These are phyloP conservation scores for Scedosporium minutisporum DNA, from an alignment of 2,329 filamentous ascomycete genomes.

Conservation along the genomic window DNA sequence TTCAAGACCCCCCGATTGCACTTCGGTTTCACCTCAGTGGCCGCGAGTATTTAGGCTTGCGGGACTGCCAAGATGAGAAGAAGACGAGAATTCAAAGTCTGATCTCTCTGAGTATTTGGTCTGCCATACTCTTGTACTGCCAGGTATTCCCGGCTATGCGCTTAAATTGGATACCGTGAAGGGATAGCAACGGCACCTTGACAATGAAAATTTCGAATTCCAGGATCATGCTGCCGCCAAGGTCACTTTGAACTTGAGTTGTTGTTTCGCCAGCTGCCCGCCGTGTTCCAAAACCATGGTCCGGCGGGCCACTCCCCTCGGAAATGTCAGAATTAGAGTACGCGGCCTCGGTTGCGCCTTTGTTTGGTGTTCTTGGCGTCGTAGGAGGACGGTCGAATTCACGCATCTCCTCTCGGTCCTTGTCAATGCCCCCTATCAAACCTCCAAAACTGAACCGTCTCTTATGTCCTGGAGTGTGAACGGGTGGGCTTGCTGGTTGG, in stretches of 20 bases:
- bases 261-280: slow-evolving; percentile 75
- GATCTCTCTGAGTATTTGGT: slow-evolving; percentile 82
- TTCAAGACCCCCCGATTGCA: no score
- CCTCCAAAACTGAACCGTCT: slow-evolving; percentile 80
- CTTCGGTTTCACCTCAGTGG: no score
- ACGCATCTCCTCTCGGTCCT: slow-evolving; percentile 62
- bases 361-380: slow-evolving; percentile 34
- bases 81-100: slow-evolving; percentile 26
- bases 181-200: slow-evolving; percentile 83
- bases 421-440: slow-evolving; percentile 42
- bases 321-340: slow-evolving; percentile 84
- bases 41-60: no score
- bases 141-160: slow-evolving; percentile 90
- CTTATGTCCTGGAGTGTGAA: slow-evolving; percentile 49
- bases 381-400: slow-evolving; percentile 39
- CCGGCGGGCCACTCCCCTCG: slow-evolving; percentile 58
- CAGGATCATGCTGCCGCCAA: slow-evolving; percentile 73
- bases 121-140: slow-evolving; percentile 98
- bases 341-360: slow-evolving; percentile 52
- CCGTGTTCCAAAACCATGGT: slow-evolving; percentile 40
- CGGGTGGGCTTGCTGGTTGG: slow-evolving; percentile 47
- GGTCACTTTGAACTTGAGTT: slow-evolving; percentile 83
- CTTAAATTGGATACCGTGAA: slow-evolving; percentile 98
- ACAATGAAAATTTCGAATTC: slow-evolving; percentile 96
- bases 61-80: no score